Percentiles rank a stretch among this genome's conserved stretches.
Evolutionary conservation across 2,329 filamentous ascomycete genomes (phyloP).

Genomic region (Colletotrichum sp.): DNA sequence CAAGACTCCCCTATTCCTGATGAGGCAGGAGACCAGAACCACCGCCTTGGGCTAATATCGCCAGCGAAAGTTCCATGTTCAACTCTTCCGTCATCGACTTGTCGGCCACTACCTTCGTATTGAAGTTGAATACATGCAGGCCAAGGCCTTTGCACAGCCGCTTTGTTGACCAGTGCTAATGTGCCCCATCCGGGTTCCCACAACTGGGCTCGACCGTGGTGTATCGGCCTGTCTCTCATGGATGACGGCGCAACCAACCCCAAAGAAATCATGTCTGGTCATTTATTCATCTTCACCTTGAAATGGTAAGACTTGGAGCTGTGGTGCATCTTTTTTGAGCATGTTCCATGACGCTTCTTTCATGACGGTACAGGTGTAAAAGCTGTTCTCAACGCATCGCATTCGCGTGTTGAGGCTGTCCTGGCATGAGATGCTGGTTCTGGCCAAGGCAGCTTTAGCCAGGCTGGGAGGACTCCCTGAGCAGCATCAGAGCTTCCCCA

Average conservation of each 20-base stretch:
- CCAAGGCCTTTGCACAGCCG: background rate
- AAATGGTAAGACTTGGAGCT: fast-evolving
- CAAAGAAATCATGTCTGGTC: background rate
- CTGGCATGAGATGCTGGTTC: background rate
- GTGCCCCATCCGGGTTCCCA: background rate
- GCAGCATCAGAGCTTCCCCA: background rate
- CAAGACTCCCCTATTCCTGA: background rate
- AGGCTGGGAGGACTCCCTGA: background rate
- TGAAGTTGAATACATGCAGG: background rate
- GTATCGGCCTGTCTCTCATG: background rate
- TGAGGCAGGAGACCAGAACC: constrained; percentile 11
- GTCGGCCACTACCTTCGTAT: background rate
- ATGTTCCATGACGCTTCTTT: background rate
- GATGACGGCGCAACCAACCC: background rate
- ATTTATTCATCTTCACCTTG: background rate
- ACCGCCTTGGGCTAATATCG: background rate
- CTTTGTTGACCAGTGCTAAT: background rate
- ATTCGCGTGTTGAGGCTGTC: background rate
- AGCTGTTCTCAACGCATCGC: background rate
- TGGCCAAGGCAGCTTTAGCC: background rate
- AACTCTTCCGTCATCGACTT: background rate
- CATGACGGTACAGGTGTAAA: background rate
- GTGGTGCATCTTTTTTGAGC: fast-evolving
- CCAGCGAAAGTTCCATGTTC: background rate
- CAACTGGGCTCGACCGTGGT: background rate